Evolutionary conservation across 371 early-diverging fungal species (phyloP).

Genomic region (Sanchytrium tribonematis): DNA sequence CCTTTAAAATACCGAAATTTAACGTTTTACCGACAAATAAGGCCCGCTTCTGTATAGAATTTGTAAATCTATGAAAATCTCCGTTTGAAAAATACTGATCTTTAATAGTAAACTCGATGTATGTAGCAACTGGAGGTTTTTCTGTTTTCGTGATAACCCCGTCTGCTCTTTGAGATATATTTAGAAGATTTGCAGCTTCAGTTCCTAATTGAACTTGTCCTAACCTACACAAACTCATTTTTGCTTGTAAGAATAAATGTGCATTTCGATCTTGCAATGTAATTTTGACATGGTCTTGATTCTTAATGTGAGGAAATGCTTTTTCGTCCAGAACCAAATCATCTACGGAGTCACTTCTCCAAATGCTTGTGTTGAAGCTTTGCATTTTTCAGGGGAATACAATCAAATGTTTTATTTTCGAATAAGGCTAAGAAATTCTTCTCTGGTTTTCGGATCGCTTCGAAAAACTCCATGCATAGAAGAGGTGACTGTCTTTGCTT

Average conservation of each 20-base stretch:
- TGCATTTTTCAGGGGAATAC: no score
- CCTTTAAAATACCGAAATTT: not conserved
- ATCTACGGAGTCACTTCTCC: not conserved
- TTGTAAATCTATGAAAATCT: not conserved
- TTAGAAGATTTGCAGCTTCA: not conserved
- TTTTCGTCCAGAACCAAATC: not conserved
- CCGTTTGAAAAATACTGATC: not conserved
- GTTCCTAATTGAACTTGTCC: not conserved
- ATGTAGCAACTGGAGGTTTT: not conserved
- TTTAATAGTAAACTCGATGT: not conserved
- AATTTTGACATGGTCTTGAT: not conserved
- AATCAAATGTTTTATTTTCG: conserved; percentile 1
- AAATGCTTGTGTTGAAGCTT: not conserved
- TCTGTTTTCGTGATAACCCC: not conserved
- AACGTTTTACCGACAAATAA: not conserved
- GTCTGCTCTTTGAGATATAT: not conserved
- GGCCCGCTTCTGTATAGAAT: not conserved
- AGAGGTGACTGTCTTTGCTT: conserved; percentile 45
- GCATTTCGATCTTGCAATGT: not conserved
- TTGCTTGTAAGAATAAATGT: not conserved
- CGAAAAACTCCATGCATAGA: conserved; percentile 86
- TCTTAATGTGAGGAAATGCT: not conserved
- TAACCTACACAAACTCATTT: not conserved
- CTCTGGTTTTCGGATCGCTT: conserved; percentile 65
- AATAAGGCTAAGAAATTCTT: conserved; percentile 46